A percentile compares a stretch with the other conserved stretches of the same genome.
These are phyloP conservation scores for Allium cepa DNA, from an alignment of 106 monocot species.

Conservation along the genomic window DNA sequence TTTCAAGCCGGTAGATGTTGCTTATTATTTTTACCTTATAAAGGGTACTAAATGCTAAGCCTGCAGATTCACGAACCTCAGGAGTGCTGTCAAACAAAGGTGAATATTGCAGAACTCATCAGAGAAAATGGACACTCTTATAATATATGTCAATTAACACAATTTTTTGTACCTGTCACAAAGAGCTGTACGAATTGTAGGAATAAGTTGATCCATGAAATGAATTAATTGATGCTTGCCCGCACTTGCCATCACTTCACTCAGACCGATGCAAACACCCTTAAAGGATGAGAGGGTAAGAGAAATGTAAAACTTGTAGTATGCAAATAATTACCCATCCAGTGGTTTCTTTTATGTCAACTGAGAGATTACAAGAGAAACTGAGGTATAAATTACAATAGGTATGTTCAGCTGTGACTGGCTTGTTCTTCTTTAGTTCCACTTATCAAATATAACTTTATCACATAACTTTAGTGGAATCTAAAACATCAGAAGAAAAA, in stretches of 20 bases:
- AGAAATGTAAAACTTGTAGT: not conserved
- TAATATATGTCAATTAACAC: too few species aligned
- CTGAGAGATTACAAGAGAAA: too few species aligned
- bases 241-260: slow-evolving; percentile 97
- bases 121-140: too few species aligned
- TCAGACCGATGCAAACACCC: slow-evolving; percentile 97
- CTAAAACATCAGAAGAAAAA: too few species aligned
- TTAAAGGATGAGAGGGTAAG: slow-evolving; percentile 11
- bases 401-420: too few species aligned
- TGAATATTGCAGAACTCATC: not conserved
- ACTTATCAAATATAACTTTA: too few species aligned
- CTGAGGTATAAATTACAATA: not conserved
- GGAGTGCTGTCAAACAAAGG: slow-evolving; percentile 32
- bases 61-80: slow-evolving; percentile 97
- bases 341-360: too few species aligned
- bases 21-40: slow-evolving; percentile 61
- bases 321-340: too few species aligned
- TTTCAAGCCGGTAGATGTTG: too few species aligned
- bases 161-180: slow-evolving; percentile 75
- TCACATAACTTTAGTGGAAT: too few species aligned
- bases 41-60: slow-evolving; percentile 97
- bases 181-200: slow-evolving; percentile 94
- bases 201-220: slow-evolving; percentile 93
- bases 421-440: too few species aligned
- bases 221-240: slow-evolving; percentile 87